Evolutionary conservation across 768 basidiomycete species (phyloP).

Genomic region (Hygrophoropsis aurantiaca): DNA sequence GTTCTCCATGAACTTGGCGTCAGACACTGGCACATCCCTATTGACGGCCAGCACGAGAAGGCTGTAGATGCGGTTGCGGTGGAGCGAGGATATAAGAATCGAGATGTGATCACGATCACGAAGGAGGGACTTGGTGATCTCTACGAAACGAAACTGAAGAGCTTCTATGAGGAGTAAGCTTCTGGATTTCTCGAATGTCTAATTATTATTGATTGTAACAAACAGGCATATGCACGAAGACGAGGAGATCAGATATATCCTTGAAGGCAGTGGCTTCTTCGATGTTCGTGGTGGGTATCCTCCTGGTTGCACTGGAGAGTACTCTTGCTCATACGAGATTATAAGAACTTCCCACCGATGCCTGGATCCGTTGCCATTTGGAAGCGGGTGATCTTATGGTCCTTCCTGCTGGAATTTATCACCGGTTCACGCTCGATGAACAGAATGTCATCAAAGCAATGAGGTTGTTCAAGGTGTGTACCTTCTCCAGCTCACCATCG

Average conservation of each 20-base stretch:
- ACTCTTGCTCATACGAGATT: background rate
- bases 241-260: slow-evolving; percentile 90
- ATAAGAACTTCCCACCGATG: slow-evolving; percentile 63
- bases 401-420: slow-evolving; percentile 89
- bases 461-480: slow-evolving; percentile 77
- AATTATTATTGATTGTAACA: slow-evolving; percentile 2
- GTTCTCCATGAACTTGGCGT: slow-evolving; percentile 61
- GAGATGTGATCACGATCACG: slow-evolving; percentile 77
- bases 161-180: slow-evolving; percentile 76
- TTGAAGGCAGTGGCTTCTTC: slow-evolving; percentile 88
- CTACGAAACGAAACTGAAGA: slow-evolving; percentile 81
- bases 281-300: slow-evolving; percentile 74
- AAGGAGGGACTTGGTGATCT: slow-evolving; percentile 77
- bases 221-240: slow-evolving; percentile 90
- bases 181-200: background rate
- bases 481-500: background rate
- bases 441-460: slow-evolving; percentile 71
- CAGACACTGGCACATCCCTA: slow-evolving; percentile 64
- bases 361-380: slow-evolving; percentile 82
- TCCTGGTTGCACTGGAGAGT: background rate
- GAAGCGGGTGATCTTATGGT: slow-evolving; percentile 82
- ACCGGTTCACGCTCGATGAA: slow-evolving; percentile 89
- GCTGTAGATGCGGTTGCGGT: slow-evolving; percentile 62
- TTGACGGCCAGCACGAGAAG: slow-evolving; percentile 50
- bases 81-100: slow-evolving; percentile 78